Conservation (phyloP, 768 basidiomycete species). For the Sistotremastrum niveocremeum region DNA sequence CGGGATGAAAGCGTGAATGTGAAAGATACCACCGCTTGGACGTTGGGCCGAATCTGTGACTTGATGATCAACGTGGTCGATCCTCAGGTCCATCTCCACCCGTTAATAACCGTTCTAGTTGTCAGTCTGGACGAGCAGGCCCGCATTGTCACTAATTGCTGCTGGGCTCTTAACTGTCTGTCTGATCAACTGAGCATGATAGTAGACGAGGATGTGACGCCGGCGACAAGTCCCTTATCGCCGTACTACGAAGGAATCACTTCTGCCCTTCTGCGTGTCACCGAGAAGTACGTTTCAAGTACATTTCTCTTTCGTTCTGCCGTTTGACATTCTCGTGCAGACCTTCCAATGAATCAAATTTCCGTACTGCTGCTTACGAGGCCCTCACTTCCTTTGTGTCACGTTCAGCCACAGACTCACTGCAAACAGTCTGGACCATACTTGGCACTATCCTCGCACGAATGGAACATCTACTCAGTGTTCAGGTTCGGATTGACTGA, state of each 20-base stretch:
- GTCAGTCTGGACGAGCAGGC: constrained; percentile 67
- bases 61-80: constrained; percentile 76
- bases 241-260: constrained; percentile 85
- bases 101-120: constrained; percentile 73
- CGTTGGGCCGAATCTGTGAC: constrained; percentile 90
- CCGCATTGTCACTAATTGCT: constrained; percentile 84
- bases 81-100: constrained; percentile 75
- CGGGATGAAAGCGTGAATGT: constrained; percentile 71
- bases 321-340: constrained; percentile 22
- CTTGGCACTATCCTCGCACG: constrained; percentile 71
- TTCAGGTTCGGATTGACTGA: constrained; percentile 47
- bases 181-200: constrained; percentile 72
- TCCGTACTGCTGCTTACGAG: constrained; percentile 91
- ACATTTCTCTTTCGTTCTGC: neutral
- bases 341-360: constrained; percentile 78
- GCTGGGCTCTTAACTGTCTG: constrained; percentile 93
- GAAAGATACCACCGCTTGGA: constrained; percentile 97
- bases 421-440: constrained; percentile 72
- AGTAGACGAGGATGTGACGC: constrained; percentile 48
- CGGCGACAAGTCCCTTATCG: constrained; percentile 56
- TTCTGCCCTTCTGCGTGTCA: constrained; percentile 68
- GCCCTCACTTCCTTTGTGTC: constrained; percentile 81
- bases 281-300: constrained; percentile 54
- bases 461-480: constrained; percentile 75
- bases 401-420: constrained; percentile 66